Evolutionary conservation across 768 basidiomycete genomes (phyloP), one percentile per base, ranked within the genome.

Genomic region (Leccinellum rugosiceps): DNA sequence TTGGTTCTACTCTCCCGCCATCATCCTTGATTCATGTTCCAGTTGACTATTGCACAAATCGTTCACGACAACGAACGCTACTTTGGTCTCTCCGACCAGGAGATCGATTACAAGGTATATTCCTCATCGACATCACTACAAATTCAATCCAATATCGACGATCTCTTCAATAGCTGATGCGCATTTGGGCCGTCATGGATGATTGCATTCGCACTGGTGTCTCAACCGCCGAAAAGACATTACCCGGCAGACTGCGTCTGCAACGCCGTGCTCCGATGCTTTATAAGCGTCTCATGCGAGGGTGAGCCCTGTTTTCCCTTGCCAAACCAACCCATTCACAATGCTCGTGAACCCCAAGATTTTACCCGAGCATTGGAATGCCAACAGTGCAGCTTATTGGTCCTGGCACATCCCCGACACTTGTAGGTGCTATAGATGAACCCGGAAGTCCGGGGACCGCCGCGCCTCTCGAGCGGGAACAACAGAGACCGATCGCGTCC

Each of bases 21-120:
- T 32, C 25, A 30, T 45, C 32, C 49, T 56, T 63, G 43, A 71
- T 43, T 28, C 49, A 21, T 45, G 34, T 61, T 51, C 31, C 64
- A 95, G 93, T 82, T 94, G 80, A 93, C 92, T 3, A 94, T 96
- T 62, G 92, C 94, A 10, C 94, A 96, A 74, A 88, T 94, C 50
- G 92, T 96, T 1, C 90, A 92, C 69, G 90, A 95, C 72, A 97
- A 97, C 66, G 94, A 97, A 72, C 81, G 83, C 64, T 84, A 79
- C 58, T 94, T 91, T 65, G 88, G 91, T 15, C 82, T 88, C 56
- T 83, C 84, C 3, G 84, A 90, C 50, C 83, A 83, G 21, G 86
- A 92, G 9, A 88, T 94, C 57, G 81, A 86, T 59, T 72, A 78
- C 48, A 92, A 92, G 79, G 89, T 86, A 61, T 41, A 56, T 21